Evolutionary conservation across 192 early-diverging fungal genomes (phyloP).

Genomic region (Chytriomyces hyalinus): DNA sequence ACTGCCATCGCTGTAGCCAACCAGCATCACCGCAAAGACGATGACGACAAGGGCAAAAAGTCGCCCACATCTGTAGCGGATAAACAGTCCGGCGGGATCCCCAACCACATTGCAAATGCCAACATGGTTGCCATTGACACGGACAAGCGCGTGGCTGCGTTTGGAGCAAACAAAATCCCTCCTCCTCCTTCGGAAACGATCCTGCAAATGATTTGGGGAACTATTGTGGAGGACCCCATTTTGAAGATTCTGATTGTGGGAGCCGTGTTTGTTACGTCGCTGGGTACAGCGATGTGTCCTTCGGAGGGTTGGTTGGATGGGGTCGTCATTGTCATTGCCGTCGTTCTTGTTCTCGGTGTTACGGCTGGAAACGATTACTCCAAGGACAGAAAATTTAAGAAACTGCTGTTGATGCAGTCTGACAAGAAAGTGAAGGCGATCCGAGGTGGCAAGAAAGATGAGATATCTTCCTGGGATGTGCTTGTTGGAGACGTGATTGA

Average conservation of each 20-base stretch:
- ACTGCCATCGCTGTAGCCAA: constrained; percentile 3
- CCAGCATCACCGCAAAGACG: background rate
- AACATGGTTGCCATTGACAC: constrained; percentile 50
- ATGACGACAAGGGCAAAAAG: constrained; percentile 1
- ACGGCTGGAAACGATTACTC: constrained; percentile 66
- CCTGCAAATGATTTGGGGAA: constrained; percentile 58
- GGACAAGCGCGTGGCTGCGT: constrained; percentile 41
- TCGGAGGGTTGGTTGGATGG: constrained; percentile 60
- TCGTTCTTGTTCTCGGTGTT: constrained; percentile 61
- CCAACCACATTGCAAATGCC: background rate
- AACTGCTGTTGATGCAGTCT: constrained; percentile 59
- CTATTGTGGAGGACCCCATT: constrained; percentile 65
- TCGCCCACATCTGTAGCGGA: background rate
- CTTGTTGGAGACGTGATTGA: constrained; percentile 65
- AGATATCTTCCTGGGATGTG: constrained; percentile 62
- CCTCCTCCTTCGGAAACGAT: constrained; percentile 61
- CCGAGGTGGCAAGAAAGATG: constrained; percentile 55
- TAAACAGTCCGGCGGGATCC: constrained; percentile 12
- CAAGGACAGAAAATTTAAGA: constrained; percentile 68
- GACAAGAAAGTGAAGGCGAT: constrained; percentile 63
- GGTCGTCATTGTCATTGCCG: constrained; percentile 61
- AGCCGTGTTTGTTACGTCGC: constrained; percentile 54
- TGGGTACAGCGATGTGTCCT: constrained; percentile 61
- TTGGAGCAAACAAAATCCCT: constrained; percentile 61
- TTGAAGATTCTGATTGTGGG: constrained; percentile 63